Base-by-base conservation (phyloP, 805 yeast species). In the Candida arabinofermentans region DNA sequence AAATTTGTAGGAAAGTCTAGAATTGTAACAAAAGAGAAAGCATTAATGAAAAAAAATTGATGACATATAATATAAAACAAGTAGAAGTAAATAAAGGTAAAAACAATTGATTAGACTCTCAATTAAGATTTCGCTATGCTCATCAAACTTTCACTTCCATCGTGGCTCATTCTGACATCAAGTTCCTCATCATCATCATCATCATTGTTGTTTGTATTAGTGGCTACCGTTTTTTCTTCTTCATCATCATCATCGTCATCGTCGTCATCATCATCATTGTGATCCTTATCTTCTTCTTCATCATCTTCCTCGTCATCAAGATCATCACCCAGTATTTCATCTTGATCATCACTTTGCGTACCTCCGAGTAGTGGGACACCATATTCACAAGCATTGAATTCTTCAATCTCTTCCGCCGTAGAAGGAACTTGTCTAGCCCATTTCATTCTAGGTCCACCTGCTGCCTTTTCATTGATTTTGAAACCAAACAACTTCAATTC, bases 401-500 rank as follows among this genome's bases (percentile, higher is more conserved):
- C 95, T 39, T 67, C 72, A 51, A 75, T 63, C 54, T 85, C 90
- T 33, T 70, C 77, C 16, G 66, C 72, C 3, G 79, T 73, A 34
- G 67, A 66, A 3, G 98, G 98, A 49, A 75, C 70, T 60, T 79
- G 81, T 53, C 98, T 77, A 47, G 91, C 71, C 99, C 99, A 93
- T 55, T 75, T 76, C 98, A 93, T 93, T 53, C 98, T 75, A n/a
- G 95, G 90, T 0, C 99, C 99, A 36, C 85, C 74, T 24, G 74
- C 67, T 34, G 95, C 83, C 41, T 67, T 58, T 58, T 86, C 91
- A 54, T 84, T 78, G 23, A 93, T 72, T 51, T 77, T 77, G 70
- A 93, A 93, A 1, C 99, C 99, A 66, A 86, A 93, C 36, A 90
- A 72, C 59, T 81, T 86, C 56, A 89, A 74, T 37, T 86, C 84